Base-by-base conservation (phyloP, 768 basidiomycete genomes). In the Pholiota molesta region DNA sequence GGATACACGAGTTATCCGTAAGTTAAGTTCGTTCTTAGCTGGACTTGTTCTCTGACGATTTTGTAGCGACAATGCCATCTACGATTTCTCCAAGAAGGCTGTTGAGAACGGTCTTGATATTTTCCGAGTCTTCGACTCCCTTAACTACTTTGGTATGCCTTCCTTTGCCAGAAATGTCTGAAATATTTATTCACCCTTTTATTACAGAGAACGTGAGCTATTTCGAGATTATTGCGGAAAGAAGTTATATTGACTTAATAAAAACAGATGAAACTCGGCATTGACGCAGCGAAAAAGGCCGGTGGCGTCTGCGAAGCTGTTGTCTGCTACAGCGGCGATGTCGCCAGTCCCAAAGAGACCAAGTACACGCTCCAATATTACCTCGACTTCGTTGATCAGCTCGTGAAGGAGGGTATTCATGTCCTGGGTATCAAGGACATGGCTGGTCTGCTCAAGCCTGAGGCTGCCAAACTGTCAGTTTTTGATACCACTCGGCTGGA, bases 21-120 rank as follows among this genome's bases (percentile, higher is more conserved):
- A 70, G 91, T 79, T 23, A 0, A 5, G 23, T 26, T 23, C 37
- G 49, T 21, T 35, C n/a, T 23, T 23, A 23, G 10, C 19, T 1
- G 31, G 8, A 28, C 42, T 29, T 51, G 60, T 60, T 37, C 52
- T 42, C 49, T 65, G 63, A 73, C 63, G 51, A 21, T 23, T 26
- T 57, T 21, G 52, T 64, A 94, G 92, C 29, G 96, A 99, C 75
- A 99, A 99, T 69, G 97, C 94, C 61, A 98, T 99, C 76, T 99
- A 99, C 77, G 97, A 97, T 76, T 99, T 99, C 81, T 97, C 94
- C 63, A 97, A 96, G 82, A 97, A 97, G 75, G 97, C 97, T 23
- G 97, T 99, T n/a, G 95, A 99, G 78, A 97, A 98, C 69, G 97
- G 97, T 72, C 86, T 99, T 53, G 97, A 99, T 77, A 99, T 99